Conservation (phyloP, 768 basidiomycete genomes). For the Amanita fuliginea region DNA sequence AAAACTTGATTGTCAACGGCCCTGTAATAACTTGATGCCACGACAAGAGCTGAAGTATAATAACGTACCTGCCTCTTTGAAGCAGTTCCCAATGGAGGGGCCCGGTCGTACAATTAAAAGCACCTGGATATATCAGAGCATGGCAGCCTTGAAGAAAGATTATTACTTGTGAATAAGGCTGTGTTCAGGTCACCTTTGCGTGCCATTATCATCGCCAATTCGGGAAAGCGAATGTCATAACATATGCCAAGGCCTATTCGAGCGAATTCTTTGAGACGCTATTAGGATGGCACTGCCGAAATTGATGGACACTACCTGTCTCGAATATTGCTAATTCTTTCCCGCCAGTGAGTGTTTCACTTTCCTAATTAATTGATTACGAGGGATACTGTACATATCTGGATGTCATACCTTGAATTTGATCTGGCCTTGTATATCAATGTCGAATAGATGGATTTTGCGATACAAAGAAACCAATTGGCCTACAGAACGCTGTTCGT, state of each 20-base stretch:
- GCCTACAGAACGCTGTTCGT: constrained; percentile 31
- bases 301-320: constrained; percentile 44
- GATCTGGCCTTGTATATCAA: constrained; percentile 90
- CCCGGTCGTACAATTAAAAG: constrained; percentile 94
- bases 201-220: constrained; percentile 84
- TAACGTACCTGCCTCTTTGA: constrained; percentile 64
- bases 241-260: constrained; percentile 94
- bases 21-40: constrained; percentile 26
- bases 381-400: neutral
- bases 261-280: constrained; percentile 67
- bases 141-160: constrained; percentile 52
- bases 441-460: constrained; percentile 96
- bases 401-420: constrained; percentile 57
- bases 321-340: constrained; percentile 69
- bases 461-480: constrained; percentile 81
- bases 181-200: constrained; percentile 46
- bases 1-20: constrained; percentile 97
- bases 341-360: constrained; percentile 78
- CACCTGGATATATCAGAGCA: constrained; percentile 83
- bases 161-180: neutral
- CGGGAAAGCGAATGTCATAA: constrained; percentile 93
- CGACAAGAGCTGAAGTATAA: neutral
- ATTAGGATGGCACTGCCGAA: neutral
- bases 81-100: constrained; percentile 95
- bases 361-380: constrained; percentile 45